Base-by-base conservation (phyloP, 1,139 yeast species). In the Zygotorulaspora mrakii region DNA sequence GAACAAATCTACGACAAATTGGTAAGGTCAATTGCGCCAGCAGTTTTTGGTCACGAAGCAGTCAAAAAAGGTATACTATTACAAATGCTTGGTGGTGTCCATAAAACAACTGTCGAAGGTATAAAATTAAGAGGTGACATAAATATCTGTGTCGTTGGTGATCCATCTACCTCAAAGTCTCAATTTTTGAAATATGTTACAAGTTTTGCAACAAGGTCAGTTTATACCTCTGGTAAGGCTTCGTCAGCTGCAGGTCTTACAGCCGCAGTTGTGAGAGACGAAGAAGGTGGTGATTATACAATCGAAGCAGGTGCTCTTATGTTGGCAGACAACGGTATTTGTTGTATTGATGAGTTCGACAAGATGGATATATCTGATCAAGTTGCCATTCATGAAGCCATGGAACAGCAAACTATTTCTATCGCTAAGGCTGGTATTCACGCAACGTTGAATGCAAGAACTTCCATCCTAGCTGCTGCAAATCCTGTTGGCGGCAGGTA, bases 311-410 rank as follows among this genome's bases (percentile, higher is more conserved):
- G 99, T 62, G 99, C 99, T 2, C 72, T 91, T 45, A 91, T 91
- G 99, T 73, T 91, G 51, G 98, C 98, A 1, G 99, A 91, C 66
- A 94, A 91, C 61, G 99, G 99, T 48, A 86, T 91, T 47, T 91
- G 99, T 73, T 95, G 96, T 49, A 91, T 91, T 65, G 99, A 91
- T 62, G 99, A 91, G 67, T 91, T 91, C 56, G 99, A 91, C 64
- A 91, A 94, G 70, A 91, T 91, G 98, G 97, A 91, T 64, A 65
- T 91, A 35, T 68, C 80, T 4, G 98, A 94, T 65, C 98, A 94
- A 67, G 98, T 91, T 43, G 98, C 98, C 3, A 91, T 91, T 70
- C 99, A 91, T 68, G 99, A 91, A 70, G 99, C 98, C 11, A 91
- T 91, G 99, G 98, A 91, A 71, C 98, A 91, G 66, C 98, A 91